A percentile compares a stretch with the other conserved stretches of the same genome.
Evolutionary conservation across 2,329 filamentous ascomycete species (phyloP).

Genomic region (Aureobasidium sp.): DNA sequence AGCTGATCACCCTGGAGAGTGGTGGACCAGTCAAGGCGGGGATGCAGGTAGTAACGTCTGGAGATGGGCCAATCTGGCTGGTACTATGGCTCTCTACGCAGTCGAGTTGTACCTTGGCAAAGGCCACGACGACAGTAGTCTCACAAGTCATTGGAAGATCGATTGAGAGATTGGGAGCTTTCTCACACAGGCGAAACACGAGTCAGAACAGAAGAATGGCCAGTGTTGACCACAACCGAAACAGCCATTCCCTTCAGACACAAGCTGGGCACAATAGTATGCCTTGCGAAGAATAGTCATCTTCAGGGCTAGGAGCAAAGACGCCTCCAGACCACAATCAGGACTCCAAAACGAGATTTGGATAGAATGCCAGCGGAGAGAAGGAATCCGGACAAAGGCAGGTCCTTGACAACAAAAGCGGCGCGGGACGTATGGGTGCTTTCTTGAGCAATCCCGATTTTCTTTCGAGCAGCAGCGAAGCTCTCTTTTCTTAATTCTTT

Average conservation of each 20-base stretch:
- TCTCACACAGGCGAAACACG: neutral
- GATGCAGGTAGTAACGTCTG: constrained; percentile 79
- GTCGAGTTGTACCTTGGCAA: constrained; percentile 83
- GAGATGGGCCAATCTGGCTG: constrained; percentile 87
- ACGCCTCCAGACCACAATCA: neutral
- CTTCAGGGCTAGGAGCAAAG: neutral
- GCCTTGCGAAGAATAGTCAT: neutral
- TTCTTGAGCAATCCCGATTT: neutral
- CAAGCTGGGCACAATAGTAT: neutral
- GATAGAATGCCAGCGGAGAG: neutral
- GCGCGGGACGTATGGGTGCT: neutral
- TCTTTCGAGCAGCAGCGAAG: neutral
- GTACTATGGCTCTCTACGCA: constrained; percentile 84
- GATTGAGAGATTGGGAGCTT: constrained; percentile 51
- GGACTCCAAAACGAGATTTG: neutral
- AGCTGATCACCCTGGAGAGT: constrained; percentile 51
- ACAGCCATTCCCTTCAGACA: neutral
- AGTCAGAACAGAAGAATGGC: neutral
- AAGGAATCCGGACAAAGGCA: neutral
- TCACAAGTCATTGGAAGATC: constrained; percentile 84
- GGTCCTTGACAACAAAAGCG: neutral
- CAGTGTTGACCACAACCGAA: neutral
- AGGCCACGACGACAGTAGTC: constrained; percentile 65
- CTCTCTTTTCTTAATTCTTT: neutral
- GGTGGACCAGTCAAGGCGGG: constrained; percentile 81